Evolutionary conservation across 2,329 filamentous ascomycete genomes (phyloP).

Genomic region (Xylaria sp.): DNA sequence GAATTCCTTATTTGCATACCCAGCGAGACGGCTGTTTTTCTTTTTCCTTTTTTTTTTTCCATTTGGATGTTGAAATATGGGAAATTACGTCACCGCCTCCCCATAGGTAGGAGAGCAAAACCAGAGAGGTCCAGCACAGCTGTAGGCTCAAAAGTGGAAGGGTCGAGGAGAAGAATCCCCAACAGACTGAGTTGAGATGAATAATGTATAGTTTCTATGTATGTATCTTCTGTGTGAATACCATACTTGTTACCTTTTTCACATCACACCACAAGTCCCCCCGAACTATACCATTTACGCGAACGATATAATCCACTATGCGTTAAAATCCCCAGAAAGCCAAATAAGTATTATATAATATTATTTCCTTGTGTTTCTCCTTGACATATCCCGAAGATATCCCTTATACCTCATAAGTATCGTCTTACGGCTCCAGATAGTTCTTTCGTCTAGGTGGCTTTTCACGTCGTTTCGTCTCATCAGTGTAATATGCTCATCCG

Average conservation of each 20-base stretch:
- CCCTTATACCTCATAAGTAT: background rate
- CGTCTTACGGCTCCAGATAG: too few species aligned
- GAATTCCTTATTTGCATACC: constrained; percentile 46
- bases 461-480: too few species aligned
- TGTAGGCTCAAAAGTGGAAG: constrained; percentile 14
- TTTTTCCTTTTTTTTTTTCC: constrained; percentile 30
- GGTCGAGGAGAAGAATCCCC: constrained; percentile 19
- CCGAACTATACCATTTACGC: background rate
- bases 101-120: constrained; percentile 11
- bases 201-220: constrained; percentile 43
- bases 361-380: background rate
- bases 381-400: background rate
- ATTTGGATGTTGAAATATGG: constrained; percentile 31
- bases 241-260: constrained; percentile 19
- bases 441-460: too few species aligned
- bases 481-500: too few species aligned
- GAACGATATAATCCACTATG: background rate
- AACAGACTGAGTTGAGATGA: constrained; percentile 35
- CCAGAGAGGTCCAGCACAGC: constrained; percentile 18
- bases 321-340: background rate
- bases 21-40: constrained; percentile 30
- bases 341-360: background rate
- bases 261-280: background rate
- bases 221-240: constrained; percentile 40
- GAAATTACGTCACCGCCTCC: constrained; percentile 16